These are phyloP conservation scores for Trichosporon coremiiforme DNA, from an alignment of 1,284 basidiomycete genomes.

Conservation along the genomic window DNA sequence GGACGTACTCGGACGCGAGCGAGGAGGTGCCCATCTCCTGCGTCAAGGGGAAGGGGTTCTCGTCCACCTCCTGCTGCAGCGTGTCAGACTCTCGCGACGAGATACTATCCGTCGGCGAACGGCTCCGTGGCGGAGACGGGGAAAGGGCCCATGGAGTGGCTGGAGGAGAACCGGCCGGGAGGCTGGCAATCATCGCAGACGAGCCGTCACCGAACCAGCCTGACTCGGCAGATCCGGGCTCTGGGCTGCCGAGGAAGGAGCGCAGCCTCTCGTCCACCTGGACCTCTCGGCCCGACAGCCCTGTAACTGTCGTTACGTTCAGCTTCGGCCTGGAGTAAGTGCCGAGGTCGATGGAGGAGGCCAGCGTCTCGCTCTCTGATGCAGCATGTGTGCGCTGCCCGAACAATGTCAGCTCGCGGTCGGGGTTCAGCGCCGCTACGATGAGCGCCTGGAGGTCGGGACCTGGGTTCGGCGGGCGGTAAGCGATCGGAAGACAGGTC, in stretches of 20 bases:
- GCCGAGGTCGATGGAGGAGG: neutral
- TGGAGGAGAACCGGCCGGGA: neutral
- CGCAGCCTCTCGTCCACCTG: conserved; percentile 38
- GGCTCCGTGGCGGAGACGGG: conserved; percentile 16
- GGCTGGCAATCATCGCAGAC: neutral
- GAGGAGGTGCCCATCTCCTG: conserved; percentile 47
- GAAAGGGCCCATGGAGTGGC: neutral
- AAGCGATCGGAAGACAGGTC: conserved; percentile 46
- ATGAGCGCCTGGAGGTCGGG: conserved; percentile 46
- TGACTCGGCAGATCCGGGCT: neutral
- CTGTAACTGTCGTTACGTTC: conserved; percentile 39
- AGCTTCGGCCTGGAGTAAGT: conserved; percentile 9
- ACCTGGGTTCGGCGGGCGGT: conserved; percentile 44
- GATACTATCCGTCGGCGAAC: neutral
- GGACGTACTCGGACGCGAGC: conserved; percentile 37
- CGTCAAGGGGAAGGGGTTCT: conserved; percentile 34
- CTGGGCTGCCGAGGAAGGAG: conserved; percentile 34
- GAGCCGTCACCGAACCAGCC: neutral
- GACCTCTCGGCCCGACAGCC: conserved; percentile 2
- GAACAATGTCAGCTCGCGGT: conserved; percentile 24
- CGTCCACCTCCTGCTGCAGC: neutral
- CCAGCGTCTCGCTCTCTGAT: conserved; percentile 18
- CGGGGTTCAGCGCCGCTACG: conserved; percentile 33
- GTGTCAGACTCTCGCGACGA: neutral
- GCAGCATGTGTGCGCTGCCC: conserved; percentile 23